A percentile compares a stretch with the other conserved stretches of the same genome.
phyloP scores from a whole-genome alignment of 495 filamentous ascomycete species.

The Collariella sp. region DNA sequence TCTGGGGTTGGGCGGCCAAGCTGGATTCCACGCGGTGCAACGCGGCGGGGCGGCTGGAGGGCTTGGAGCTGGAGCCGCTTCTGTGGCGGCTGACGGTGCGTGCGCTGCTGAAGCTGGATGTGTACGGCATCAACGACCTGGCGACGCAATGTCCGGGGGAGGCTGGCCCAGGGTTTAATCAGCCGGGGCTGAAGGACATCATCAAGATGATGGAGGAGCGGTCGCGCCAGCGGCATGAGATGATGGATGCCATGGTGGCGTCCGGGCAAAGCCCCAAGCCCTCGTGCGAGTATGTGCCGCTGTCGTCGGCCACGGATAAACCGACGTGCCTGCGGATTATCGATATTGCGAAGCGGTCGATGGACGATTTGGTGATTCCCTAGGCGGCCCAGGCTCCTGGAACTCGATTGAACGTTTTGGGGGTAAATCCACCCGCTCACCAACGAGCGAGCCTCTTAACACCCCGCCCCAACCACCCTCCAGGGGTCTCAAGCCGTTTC shows the following conservation, averaged over 20 bases:
- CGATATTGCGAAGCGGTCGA: slow-evolving; percentile 39
- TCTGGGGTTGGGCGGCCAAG: slow-evolving; percentile 26
- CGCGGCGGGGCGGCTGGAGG: slow-evolving; percentile 16
- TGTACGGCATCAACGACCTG: slow-evolving; percentile 40
- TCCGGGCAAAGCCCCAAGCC: slow-evolving; percentile 18
- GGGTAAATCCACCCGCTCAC: no score
- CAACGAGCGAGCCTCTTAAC: no score
- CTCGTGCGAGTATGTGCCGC: slow-evolving; percentile 9
- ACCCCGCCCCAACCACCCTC: no score
- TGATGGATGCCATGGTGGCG: slow-evolving; percentile 30
- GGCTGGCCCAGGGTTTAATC: not conserved
- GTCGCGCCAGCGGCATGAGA: slow-evolving; percentile 31
- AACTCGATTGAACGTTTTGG: not conserved
- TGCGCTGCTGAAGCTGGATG: slow-evolving; percentile 43
- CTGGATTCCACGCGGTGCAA: slow-evolving; percentile 15
- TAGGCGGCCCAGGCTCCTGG: slow-evolving; percentile 8
- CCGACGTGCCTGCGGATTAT: slow-evolving; percentile 41
- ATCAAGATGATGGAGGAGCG: slow-evolving; percentile 43
- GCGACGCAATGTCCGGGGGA: slow-evolving; percentile 5
- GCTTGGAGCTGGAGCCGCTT: slow-evolving; percentile 34
- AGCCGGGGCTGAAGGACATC: slow-evolving; percentile 42
- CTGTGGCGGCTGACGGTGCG: slow-evolving; percentile 44
- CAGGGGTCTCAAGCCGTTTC: no score
- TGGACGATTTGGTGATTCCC: slow-evolving; percentile 42
- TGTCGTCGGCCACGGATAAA: slow-evolving; percentile 13